These are phyloP conservation scores for Carpinus fangiana DNA, from an alignment of 306 rosid species.

Conservation along the genomic window DNA sequence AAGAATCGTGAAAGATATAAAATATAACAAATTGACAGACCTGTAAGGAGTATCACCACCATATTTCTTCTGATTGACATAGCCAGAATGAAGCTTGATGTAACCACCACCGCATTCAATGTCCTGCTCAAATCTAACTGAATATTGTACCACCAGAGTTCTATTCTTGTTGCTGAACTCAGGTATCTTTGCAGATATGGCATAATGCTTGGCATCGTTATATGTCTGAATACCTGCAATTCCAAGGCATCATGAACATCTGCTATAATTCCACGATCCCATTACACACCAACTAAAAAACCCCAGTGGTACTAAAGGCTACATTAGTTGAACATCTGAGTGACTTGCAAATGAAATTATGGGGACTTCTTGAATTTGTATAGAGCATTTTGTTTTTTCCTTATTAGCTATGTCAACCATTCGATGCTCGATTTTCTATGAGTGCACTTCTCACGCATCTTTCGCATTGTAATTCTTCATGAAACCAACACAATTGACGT, in stretches of 20 bases:
- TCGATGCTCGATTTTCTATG: neutral
- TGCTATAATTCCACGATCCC: neutral
- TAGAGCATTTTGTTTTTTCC: neutral
- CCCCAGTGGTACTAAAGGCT: neutral
- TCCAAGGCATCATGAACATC: conserved; percentile 3
- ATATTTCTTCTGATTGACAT: conserved; percentile 93
- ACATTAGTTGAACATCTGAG: neutral
- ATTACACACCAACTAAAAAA: neutral
- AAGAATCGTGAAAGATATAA: conserved; percentile 8
- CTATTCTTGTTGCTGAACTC: conserved; percentile 75
- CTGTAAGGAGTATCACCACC: conserved; percentile 96
- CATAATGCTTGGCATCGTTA: conserved; percentile 87
- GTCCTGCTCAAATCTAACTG: conserved; percentile 88
- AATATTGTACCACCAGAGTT: conserved; percentile 87
- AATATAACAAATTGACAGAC: conserved; percentile 34
- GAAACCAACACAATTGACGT: neutral
- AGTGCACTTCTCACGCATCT: neutral
- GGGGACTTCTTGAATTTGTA: neutral
- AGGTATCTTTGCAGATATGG: conserved; percentile 79
- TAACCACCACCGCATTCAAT: conserved; percentile 98
- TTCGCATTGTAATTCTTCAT: neutral
- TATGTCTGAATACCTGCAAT: conserved; percentile 86
- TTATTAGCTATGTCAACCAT: neutral
- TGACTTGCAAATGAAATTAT: neutral
- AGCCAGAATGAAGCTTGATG: conserved; percentile 88